A percentile compares a stretch with the other conserved stretches of the same genome.
These are phyloP conservation scores for Nakaseomyces kungkrabaensis DNA, from an alignment of 1,139 yeast genomes.

Conservation along the genomic window DNA sequence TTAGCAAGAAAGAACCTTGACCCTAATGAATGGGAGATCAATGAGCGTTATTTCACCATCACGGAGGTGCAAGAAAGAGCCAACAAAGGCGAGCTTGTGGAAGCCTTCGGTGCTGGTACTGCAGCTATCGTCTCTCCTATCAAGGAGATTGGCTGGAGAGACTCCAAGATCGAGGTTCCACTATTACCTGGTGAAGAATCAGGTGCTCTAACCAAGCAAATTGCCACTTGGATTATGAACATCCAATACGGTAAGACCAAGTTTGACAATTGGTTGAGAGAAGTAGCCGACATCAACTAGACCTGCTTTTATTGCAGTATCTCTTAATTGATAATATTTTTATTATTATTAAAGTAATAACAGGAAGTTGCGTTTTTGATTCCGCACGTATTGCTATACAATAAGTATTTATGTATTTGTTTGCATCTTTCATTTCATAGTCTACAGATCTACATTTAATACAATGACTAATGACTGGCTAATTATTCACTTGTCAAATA, in stretches of 20 bases:
- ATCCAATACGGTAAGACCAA: constrained; percentile 81
- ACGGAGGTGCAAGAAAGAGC: constrained; percentile 71
- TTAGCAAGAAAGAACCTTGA: constrained; percentile 68
- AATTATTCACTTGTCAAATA: too few relatives aligned
- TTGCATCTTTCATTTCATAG: too few relatives aligned
- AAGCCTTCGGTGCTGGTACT: constrained; percentile 96
- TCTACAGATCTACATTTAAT: too few relatives aligned
- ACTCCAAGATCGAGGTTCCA: constrained; percentile 64
- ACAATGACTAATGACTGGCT: too few relatives aligned
- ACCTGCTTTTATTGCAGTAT: not conserved
- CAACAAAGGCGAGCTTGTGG: constrained; percentile 69
- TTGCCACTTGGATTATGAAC: constrained; percentile 76
- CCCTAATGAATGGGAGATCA: constrained; percentile 64
- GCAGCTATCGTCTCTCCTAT: constrained; percentile 96
- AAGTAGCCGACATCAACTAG: constrained; percentile 28
- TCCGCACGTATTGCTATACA: too few relatives aligned
- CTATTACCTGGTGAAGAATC: constrained; percentile 63
- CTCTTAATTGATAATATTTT: not conserved
- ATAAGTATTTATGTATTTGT: too few relatives aligned
- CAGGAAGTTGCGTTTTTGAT: too few relatives aligned
- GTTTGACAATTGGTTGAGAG: constrained; percentile 37
- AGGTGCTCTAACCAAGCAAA: constrained; percentile 68
- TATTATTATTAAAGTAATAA: too few relatives aligned
- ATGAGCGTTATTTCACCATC: constrained; percentile 77
- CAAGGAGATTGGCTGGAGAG: constrained; percentile 73